Evolutionary conservation across 129 eudicot species (phyloP).

Genomic region (Flaveria linearis): DNA sequence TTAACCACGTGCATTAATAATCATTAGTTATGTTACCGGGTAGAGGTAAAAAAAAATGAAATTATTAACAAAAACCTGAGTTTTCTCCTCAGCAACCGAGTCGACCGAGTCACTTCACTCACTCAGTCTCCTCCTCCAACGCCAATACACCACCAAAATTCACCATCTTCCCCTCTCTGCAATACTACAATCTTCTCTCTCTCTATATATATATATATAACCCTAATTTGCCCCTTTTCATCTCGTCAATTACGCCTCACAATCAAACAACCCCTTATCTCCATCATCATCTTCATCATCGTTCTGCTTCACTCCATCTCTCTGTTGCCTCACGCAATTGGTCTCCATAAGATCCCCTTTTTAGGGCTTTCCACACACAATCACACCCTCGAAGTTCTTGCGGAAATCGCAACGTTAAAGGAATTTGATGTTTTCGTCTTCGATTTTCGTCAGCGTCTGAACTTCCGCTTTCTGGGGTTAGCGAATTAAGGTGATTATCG

Average conservation of each 20-base stretch:
- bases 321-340: slow-evolving; percentile 24
- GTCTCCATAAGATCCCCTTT: slow-evolving; percentile 36
- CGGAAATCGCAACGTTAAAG: neutral
- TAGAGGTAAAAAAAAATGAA: too few species aligned
- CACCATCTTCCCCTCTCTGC: slow-evolving; percentile 46
- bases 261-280: slow-evolving; percentile 49
- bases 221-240: slow-evolving; percentile 41
- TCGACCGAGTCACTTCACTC: slow-evolving; percentile 37
- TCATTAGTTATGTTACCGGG: too few species aligned
- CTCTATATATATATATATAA: neutral
- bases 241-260: slow-evolving; percentile 29
- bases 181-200: slow-evolving; percentile 23
- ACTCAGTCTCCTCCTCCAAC: slow-evolving; percentile 47
- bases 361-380: slow-evolving; percentile 47
- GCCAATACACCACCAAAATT: slow-evolving; percentile 42
- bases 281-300: slow-evolving; percentile 43
- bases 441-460: slow-evolving; percentile 7
- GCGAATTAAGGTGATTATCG: slow-evolving; percentile 36
- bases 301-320: slow-evolving; percentile 33
- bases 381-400: slow-evolving; percentile 18
- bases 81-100: slow-evolving; percentile 25
- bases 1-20: too few species aligned
- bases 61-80: slow-evolving; percentile 12
- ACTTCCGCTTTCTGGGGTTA: slow-evolving; percentile 24
- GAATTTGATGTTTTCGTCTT: neutral